These are phyloP conservation scores for Pyrenula aspistea DNA, from an alignment of 495 filamentous ascomycete species.

Conservation along the genomic window DNA sequence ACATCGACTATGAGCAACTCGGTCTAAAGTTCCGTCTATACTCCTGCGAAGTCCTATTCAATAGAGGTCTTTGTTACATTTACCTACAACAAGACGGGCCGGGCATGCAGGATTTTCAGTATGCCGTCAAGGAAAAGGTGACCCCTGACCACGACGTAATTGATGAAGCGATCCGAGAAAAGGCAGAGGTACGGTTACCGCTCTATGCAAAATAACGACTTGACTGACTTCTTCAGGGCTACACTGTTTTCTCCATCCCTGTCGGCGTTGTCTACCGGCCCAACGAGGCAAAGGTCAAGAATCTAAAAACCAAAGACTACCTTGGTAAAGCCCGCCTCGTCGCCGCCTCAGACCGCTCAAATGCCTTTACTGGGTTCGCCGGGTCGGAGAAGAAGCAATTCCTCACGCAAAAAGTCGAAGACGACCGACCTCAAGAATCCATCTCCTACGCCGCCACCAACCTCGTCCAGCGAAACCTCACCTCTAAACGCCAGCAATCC, in stretches of 20 bases:
- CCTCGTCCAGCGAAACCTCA: slow-evolving; percentile 72
- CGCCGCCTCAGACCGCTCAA: slow-evolving; percentile 72
- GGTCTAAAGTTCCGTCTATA: slow-evolving; percentile 92
- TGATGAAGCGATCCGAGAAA: slow-evolving; percentile 86
- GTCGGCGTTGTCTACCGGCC: slow-evolving; percentile 91
- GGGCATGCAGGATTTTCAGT: slow-evolving; percentile 83
- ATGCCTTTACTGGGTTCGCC: slow-evolving; percentile 65
- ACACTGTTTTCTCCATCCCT: slow-evolving; percentile 98
- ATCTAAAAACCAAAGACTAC: slow-evolving; percentile 93
- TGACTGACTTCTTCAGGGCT: slow-evolving; percentile 51
- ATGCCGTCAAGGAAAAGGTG: slow-evolving; percentile 90
- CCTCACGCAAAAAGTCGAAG: slow-evolving; percentile 18
- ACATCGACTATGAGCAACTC: slow-evolving; percentile 96
- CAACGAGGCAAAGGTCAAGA: slow-evolving; percentile 96
- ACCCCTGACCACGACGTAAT: slow-evolving; percentile 95
- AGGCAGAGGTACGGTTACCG: slow-evolving; percentile 61
- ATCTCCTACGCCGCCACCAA: slow-evolving; percentile 86
- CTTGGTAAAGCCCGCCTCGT: slow-evolving; percentile 87
- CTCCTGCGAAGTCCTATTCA: slow-evolving; percentile 97
- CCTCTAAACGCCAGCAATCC: slow-evolving; percentile 67
- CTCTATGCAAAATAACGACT: not conserved
- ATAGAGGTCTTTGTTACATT: slow-evolving; percentile 93
- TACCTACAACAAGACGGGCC: slow-evolving; percentile 84
- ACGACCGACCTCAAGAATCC: slow-evolving; percentile 66
- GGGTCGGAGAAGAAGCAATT: slow-evolving; percentile 60